Conservation (phyloP, 208 protist genomes). For the Leptomonas pyrrhocoris region DNA sequence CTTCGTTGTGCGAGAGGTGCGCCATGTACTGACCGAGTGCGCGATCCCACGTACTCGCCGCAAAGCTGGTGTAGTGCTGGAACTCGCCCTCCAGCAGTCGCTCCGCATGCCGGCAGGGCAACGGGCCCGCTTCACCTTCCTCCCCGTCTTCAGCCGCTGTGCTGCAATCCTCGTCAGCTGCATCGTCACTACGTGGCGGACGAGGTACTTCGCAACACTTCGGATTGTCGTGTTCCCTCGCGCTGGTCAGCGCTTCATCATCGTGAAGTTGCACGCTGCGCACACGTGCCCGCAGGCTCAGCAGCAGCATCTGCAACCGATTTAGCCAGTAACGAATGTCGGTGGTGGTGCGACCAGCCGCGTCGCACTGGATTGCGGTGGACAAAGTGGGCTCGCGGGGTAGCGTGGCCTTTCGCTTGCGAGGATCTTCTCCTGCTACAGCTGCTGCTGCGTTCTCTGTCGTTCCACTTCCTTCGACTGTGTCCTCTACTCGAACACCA, state of each 20-base stretch:
- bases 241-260: neutral
- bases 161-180: neutral
- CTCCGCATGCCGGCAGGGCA: neutral
- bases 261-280: neutral
- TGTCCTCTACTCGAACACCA: neutral
- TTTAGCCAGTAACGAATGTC: constrained; percentile 81
- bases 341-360: constrained; percentile 35
- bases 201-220: too few species aligned
- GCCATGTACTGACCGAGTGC: constrained; percentile 32
- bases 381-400: neutral
- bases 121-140: neutral
- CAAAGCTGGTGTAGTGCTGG: constrained; percentile 17
- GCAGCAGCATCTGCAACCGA: constrained; percentile 63
- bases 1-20: constrained; percentile 40
- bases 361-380: constrained; percentile 11
- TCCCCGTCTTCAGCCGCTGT: neutral
- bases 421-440: neutral
- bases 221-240: neutral
- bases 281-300: constrained; percentile 14
- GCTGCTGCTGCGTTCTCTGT: too few species aligned
- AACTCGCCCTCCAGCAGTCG: constrained; percentile 20
- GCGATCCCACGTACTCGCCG: constrained; percentile 39
- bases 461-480: neutral
- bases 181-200: neutral
- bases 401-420: neutral